Base-by-base conservation (phyloP, 108 stramenopile genomes). In the Conticribra guillardii region DNA sequence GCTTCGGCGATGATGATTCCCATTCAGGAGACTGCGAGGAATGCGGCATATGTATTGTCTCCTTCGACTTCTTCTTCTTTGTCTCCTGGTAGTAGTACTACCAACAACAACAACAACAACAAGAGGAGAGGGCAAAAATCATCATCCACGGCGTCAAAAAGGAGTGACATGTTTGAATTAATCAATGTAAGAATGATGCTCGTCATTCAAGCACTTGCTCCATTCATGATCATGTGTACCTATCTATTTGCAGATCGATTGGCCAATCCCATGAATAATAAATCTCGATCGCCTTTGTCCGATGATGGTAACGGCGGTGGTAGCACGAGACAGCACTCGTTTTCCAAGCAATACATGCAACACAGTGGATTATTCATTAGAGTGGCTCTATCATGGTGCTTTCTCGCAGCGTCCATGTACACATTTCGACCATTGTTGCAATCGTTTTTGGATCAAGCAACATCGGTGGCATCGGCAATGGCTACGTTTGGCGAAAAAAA, bases 391-490 rank as follows among this genome's bases (percentile, higher is more conserved):
- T 27, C 67, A 2, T 77, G 68, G 76, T 64, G 68, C 37, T 77
- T 77, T 41, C 19, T 77, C 24, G 68, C 55, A 22, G 68, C 76
- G 24, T 69, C 59, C 18, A 26, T 69, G 3, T 69, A 69, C 21
- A 69, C 67, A 11, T 56, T 77, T 37, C 68, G 76, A 8, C 44
- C 76, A 24, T 41, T 77, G 63, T 33, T 77, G 56, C 76, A 77
- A 46, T 77, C 76, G 8, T 70, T 55, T 31, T 17, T 77, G 55
- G 69, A 77, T 63, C 76, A 77, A 55, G 76, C 76, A 11, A 30
- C 64, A 46, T 37, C 55, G 15, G 63, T 64, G 5, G 69, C 68
- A 27, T 70, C 76, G 33, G 68, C 63, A 8, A 59, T 69, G 57
- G 54, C 58, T 17, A 45, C 47, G 9, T 54, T 66, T 26, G 59